A percentile compares a stretch with the other conserved stretches of the same genome.
phyloP scores from a whole-genome alignment of 2,329 filamentous ascomycete species.

The Colletotrichum neosansevieriae region DNA sequence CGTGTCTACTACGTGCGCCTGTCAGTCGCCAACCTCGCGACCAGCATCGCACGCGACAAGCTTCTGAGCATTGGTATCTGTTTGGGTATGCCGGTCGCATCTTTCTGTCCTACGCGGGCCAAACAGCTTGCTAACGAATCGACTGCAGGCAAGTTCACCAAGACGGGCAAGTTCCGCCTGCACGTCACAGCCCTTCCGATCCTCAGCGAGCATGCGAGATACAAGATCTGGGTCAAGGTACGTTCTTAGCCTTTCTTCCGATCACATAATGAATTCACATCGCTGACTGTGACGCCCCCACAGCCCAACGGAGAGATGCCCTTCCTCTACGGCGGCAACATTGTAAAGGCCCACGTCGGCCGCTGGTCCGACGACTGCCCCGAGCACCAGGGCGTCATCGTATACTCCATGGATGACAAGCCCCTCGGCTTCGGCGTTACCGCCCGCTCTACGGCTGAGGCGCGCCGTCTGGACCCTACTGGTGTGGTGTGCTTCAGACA shows the following conservation, averaged over 20 bases:
- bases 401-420: constrained; percentile 92
- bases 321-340: constrained; percentile 92
- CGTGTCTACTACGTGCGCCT: constrained; percentile 94
- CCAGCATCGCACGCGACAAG: constrained; percentile 83
- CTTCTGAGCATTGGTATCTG: constrained; percentile 91
- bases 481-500: constrained; percentile 91
- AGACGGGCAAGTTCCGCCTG: constrained; percentile 93
- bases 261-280: too few species aligned
- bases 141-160: constrained; percentile 86
- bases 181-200: constrained; percentile 92
- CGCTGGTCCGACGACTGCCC: constrained; percentile 92
- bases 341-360: constrained; percentile 79
- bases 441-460: constrained; percentile 86
- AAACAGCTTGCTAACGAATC: neutral
- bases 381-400: constrained; percentile 91
- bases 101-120: too few species aligned
- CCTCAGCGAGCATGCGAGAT: constrained; percentile 89
- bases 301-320: constrained; percentile 93
- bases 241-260: neutral
- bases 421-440: constrained; percentile 95
- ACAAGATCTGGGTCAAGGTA: constrained; percentile 94
- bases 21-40: constrained; percentile 91
- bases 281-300: constrained; percentile 2
- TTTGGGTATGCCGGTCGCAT: constrained; percentile 62
- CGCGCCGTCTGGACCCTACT: constrained; percentile 87